These are phyloP conservation scores for Meyerozyma carpophila DNA, from an alignment of 1,139 yeast species.

Conservation along the genomic window DNA sequence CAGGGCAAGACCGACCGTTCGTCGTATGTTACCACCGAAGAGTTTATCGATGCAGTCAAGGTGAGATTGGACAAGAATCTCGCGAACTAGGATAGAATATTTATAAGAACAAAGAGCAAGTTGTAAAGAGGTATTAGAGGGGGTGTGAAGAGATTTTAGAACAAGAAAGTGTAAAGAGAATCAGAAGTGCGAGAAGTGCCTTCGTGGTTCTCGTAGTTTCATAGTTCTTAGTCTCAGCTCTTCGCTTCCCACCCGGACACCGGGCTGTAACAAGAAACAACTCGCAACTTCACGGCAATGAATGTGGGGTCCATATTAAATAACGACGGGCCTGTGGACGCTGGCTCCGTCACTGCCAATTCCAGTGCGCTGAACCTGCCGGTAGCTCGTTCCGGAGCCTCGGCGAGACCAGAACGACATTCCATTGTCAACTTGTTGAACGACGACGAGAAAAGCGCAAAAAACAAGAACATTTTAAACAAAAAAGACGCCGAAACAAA, in stretches of 20 bases:
- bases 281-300: slow-evolving; percentile 17
- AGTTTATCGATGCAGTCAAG: slow-evolving; percentile 77
- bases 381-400: slow-evolving; percentile 3
- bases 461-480: not conserved
- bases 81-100: not conserved
- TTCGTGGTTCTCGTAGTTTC: too few relatives aligned
- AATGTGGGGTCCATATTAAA: slow-evolving; percentile 45
- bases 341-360: slow-evolving; percentile 1
- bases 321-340: slow-evolving; percentile 35
- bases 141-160: too few relatives aligned
- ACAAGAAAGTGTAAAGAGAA: too few relatives aligned
- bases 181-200: too few relatives aligned
- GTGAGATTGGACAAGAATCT: slow-evolving; percentile 23
- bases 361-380: not conserved
- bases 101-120: too few relatives aligned
- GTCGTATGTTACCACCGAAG: slow-evolving; percentile 83
- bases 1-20: slow-evolving; percentile 79
- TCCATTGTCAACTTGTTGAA: slow-evolving; percentile 26
- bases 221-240: not conserved
- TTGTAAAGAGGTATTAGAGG: too few relatives aligned
- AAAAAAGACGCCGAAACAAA: slow-evolving; percentile 1
- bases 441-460: slow-evolving; percentile 8
- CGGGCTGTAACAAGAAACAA: not conserved
- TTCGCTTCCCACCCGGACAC: not conserved
- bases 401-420: slow-evolving; percentile 17